Percentiles rank a stretch among this genome's conserved stretches.
Evolutionary conservation across 306 rosid species (phyloP).

Genomic region (Luffa aegyptiaca): DNA sequence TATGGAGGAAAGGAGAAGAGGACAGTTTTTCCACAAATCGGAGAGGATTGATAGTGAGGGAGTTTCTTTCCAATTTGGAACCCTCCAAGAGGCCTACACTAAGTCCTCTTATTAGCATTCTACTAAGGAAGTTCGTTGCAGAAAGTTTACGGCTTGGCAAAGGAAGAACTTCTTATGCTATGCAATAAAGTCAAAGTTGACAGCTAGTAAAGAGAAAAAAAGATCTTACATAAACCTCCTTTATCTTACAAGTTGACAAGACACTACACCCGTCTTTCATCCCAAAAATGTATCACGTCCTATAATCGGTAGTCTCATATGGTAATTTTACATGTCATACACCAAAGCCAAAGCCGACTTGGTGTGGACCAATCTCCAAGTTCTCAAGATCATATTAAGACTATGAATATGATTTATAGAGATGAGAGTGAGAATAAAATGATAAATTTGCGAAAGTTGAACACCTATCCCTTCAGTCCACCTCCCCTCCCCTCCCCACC

Average conservation of each 20-base stretch:
- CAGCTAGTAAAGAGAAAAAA: background rate
- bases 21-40: background rate
- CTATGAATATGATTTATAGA: background rate
- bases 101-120: background rate
- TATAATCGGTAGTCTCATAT: background rate
- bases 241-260: background rate
- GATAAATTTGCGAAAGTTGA: background rate
- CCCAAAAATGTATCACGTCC: background rate
- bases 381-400: background rate
- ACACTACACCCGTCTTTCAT: background rate
- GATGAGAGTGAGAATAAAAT: background rate
- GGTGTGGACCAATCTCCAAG: background rate
- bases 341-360: background rate
- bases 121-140: background rate
- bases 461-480: background rate
- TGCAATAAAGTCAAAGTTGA: background rate
- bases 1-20: background rate
- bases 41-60: background rate
- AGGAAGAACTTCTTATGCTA: background rate
- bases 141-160: background rate
- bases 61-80: background rate
- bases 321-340: background rate
- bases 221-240: background rate
- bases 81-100: background rate
- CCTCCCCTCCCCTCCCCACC: background rate